Evolutionary conservation across 176 grass and related monocot species (phyloP).

Genomic region (Tuctoria greenei): DNA sequence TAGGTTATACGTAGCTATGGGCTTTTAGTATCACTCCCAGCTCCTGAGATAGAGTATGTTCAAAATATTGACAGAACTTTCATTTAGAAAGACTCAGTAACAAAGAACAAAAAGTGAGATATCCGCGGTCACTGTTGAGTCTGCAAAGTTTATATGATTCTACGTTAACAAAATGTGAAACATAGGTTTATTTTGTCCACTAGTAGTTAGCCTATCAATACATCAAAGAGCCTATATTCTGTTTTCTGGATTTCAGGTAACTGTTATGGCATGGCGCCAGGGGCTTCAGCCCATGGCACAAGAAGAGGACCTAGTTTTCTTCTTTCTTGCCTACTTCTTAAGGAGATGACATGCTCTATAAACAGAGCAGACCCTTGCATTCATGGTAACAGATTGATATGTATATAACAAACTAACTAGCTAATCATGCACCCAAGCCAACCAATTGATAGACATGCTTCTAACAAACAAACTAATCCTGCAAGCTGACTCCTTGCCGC

Average conservation of each 20-base stretch:
- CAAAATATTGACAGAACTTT: background rate
- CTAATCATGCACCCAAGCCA: too few species aligned
- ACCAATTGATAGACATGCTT: too few species aligned
- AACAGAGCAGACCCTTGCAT: too few species aligned
- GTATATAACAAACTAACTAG: too few species aligned
- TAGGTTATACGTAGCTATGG: background rate
- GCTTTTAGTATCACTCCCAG: background rate
- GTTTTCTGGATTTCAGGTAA: conserved; percentile 5
- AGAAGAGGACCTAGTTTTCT: too few species aligned
- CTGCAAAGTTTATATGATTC: conserved; percentile 13
- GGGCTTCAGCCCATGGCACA: too few species aligned
- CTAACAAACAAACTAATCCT: too few species aligned
- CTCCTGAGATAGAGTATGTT: conserved; percentile 1
- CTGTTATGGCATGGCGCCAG: background rate
- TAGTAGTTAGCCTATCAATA: conserved; percentile 27
- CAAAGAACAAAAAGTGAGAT: background rate
- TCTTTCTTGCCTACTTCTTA: too few species aligned
- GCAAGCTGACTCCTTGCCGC: too few species aligned
- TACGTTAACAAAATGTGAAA: background rate
- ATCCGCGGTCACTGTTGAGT: background rate
- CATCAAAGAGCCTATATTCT: background rate
- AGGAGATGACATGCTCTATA: too few species aligned
- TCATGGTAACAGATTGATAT: too few species aligned
- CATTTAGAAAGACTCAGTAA: background rate
- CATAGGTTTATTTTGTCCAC: conserved; percentile 6